Percentiles rank a stretch among this genome's conserved stretches.
phyloP scores from a whole-genome alignment of 169 alveolate genomes.

The Ichthyophthirius multifiliis region DNA sequence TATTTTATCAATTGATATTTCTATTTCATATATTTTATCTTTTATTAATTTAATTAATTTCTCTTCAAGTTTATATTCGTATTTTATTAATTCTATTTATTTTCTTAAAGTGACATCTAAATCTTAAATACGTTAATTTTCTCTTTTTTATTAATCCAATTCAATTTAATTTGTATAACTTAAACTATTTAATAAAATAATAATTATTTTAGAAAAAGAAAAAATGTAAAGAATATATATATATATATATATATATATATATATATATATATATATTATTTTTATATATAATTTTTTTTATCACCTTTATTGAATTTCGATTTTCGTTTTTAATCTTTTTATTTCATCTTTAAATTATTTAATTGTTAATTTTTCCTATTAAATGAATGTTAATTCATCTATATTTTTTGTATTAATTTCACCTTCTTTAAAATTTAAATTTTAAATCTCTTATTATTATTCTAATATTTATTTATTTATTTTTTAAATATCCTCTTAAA shows the following conservation, averaged over 20 bases:
- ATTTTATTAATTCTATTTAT: slow-evolving; percentile 41
- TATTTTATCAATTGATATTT: slow-evolving; percentile 43
- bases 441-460: too few species aligned
- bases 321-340: neutral
- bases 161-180: slow-evolving; percentile 42
- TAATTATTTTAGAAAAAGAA: slow-evolving; percentile 26
- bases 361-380: too few species aligned
- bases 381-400: too few species aligned
- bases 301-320: neutral
- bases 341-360: neutral
- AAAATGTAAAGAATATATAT: too few species aligned
- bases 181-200: slow-evolving; percentile 27
- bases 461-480: neutral
- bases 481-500: neutral
- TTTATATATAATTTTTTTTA: slow-evolving; percentile 5
- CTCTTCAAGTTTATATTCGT: slow-evolving; percentile 41
- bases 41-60: slow-evolving; percentile 42
- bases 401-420: too few species aligned
- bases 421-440: too few species aligned
- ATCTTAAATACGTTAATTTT: slow-evolving; percentile 4
- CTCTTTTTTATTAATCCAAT: slow-evolving; percentile 44
- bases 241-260: too few species aligned
- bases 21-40: slow-evolving; percentile 45
- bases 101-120: slow-evolving; percentile 14
- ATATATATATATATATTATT: too few species aligned